Percentiles rank a stretch among this genome's conserved stretches.
These are phyloP conservation scores for Friedmanniomyces endolithicus DNA, from an alignment of 495 filamentous ascomycete species.

Conservation along the genomic window DNA sequence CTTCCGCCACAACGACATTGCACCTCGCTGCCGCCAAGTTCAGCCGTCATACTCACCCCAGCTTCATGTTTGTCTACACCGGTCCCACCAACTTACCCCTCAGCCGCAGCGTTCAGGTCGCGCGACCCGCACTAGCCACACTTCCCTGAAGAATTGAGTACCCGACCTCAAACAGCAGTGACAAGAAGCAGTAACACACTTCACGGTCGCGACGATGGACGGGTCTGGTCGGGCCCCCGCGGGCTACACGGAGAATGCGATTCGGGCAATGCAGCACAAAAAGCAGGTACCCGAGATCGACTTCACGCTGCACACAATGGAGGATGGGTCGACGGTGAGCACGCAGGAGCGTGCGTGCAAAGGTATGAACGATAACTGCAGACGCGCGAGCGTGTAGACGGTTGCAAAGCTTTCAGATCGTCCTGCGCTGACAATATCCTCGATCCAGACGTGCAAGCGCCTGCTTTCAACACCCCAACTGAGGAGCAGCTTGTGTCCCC, in stretches of 20 bases:
- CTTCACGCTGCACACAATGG: constrained; percentile 95
- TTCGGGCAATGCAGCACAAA: constrained; percentile 78
- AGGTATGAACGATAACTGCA: constrained; percentile 41
- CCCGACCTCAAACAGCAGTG: neutral
- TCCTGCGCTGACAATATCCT: neutral
- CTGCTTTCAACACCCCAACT: constrained; percentile 77
- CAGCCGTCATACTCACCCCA: neutral
- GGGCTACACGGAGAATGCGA: constrained; percentile 33
- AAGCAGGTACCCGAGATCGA: constrained; percentile 93
- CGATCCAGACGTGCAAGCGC: constrained; percentile 78
- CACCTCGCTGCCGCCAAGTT: neutral
- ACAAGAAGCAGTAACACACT: neutral
- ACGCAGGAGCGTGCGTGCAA: constrained; percentile 93
- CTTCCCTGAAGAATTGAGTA: neutral
- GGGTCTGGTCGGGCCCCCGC: constrained; percentile 19
- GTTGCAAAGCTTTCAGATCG: neutral
- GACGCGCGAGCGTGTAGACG: neutral
- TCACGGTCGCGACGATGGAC: constrained; percentile 10
- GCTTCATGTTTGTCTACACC: neutral
- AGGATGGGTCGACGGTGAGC: constrained; percentile 89
- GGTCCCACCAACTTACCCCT: neutral
- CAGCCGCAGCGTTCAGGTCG: neutral
- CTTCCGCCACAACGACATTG: neutral
- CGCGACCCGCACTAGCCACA: constrained; percentile 2
- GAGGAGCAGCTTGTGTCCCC: constrained; percentile 70